phyloP scores from a whole-genome alignment of 148 eudicot species.

The Mesembryanthemum crystallinum region DNA sequence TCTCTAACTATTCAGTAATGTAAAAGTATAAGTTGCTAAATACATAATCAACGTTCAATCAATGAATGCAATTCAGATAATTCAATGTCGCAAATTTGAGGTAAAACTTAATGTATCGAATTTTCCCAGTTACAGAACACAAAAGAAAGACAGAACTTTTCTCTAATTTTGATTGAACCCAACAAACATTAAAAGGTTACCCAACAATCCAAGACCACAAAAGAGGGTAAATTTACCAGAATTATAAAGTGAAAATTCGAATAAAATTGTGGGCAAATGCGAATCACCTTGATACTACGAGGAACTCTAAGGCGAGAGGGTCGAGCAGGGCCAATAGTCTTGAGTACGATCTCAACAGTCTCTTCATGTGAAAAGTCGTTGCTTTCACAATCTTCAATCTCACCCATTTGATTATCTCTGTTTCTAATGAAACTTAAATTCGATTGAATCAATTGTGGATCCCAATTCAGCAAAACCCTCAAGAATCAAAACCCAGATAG shows the following conservation, averaged over 20 bases:
- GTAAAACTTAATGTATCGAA: too few species aligned
- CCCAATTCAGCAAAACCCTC: too few species aligned
- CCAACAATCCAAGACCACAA: slow-evolving; percentile 12
- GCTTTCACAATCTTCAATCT: slow-evolving; percentile 35
- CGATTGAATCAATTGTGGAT: not conserved
- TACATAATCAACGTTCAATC: not conserved
- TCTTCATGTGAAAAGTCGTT: slow-evolving; percentile 15
- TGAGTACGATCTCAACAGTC: slow-evolving; percentile 55
- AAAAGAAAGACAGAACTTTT: not conserved
- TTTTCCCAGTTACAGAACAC: not conserved
- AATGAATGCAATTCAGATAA: not conserved
- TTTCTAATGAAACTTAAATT: not conserved
- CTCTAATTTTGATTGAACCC: slow-evolving; percentile 1
- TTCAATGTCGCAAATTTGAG: too few species aligned
- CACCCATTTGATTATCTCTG: slow-evolving; percentile 29
- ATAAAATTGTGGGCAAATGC: not conserved
- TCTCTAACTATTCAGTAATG: not conserved
- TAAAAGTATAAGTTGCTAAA: not conserved
- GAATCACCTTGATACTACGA: slow-evolving; percentile 51
- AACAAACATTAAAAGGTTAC: not conserved
- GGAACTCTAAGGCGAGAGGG: slow-evolving; percentile 65
- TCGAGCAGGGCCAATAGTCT: slow-evolving; percentile 76
- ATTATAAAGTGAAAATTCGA: not conserved
- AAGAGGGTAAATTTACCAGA: not conserved
- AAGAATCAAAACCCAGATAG: not conserved